phyloP scores from a whole-genome alignment of 345 rosid species.

The Odontarrhena argentea region DNA sequence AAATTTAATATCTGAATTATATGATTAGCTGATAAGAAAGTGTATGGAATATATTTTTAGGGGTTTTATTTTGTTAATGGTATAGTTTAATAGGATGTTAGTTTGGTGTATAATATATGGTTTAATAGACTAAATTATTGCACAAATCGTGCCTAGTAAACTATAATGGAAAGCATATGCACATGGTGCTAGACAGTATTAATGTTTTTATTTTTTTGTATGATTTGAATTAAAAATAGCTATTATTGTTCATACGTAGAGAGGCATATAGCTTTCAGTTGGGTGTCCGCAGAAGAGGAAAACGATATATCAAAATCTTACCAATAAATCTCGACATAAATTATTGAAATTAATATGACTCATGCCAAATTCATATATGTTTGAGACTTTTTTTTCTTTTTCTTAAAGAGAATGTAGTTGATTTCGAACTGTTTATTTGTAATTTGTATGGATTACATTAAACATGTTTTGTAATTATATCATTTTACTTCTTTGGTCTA shows the following conservation, averaged over 20 bases:
- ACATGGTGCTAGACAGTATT: slow-evolving; percentile 41
- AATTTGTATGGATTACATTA: slow-evolving; percentile 5
- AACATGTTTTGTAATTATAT: background rate
- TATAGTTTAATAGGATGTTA: slow-evolving; percentile 29
- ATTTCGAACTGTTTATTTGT: background rate
- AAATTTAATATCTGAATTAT: too few species aligned
- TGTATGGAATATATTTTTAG: background rate
- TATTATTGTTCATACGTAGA: slow-evolving; percentile 31
- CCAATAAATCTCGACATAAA: slow-evolving; percentile 32
- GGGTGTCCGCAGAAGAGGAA: slow-evolving; percentile 27
- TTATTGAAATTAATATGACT: slow-evolving; percentile 26
- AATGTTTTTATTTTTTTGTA: background rate
- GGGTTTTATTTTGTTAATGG: background rate
- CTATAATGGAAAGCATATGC: slow-evolving; percentile 40
- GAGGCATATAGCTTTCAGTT: slow-evolving; percentile 40
- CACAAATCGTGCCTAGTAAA: slow-evolving; percentile 39
- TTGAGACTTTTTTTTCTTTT: background rate
- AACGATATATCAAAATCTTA: slow-evolving; percentile 38
- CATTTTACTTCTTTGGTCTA: background rate
- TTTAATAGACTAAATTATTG: slow-evolving; percentile 35
- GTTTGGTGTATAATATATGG: slow-evolving; percentile 20
- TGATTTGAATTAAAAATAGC: background rate
- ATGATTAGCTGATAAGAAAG: too few species aligned
- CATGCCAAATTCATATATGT: background rate
- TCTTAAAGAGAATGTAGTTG: background rate